A percentile compares a stretch with the other conserved stretches of the same genome.
Evolutionary conservation across 768 basidiomycete species (phyloP).

Genomic region (Amanita thiersii): DNA sequence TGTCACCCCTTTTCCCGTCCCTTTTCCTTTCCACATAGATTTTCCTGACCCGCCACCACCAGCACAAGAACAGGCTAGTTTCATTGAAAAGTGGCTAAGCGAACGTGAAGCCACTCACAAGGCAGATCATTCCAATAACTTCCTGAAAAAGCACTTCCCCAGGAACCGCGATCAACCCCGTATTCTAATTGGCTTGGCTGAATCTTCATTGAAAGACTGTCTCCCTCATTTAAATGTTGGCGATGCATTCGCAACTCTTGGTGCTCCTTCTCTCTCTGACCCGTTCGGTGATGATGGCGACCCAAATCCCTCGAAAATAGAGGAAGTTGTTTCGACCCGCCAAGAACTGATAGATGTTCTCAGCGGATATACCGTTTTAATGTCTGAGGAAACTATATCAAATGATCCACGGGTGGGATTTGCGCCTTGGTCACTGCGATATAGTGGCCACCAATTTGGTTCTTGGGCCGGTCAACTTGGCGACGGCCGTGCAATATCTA

Average conservation of each 20-base stretch:
- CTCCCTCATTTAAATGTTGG: constrained; percentile 84
- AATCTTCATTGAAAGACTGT: constrained; percentile 61
- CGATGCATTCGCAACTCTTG: constrained; percentile 65
- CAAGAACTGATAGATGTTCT: constrained; percentile 77
- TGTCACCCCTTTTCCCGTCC: constrained; percentile 71
- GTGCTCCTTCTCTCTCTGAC: constrained; percentile 45
- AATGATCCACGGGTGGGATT: constrained; percentile 24
- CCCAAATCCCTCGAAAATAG: constrained; percentile 18
- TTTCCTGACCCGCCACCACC: constrained; percentile 41
- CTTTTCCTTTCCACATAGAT: constrained; percentile 77
- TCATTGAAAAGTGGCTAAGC: constrained; percentile 74
- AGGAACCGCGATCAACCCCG: constrained; percentile 42
- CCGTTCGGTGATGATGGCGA: constrained; percentile 28
- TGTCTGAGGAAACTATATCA: constrained; percentile 26
- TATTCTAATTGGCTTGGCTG: constrained; percentile 67
- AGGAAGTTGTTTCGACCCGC: constrained; percentile 37
- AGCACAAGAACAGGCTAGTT: constrained; percentile 43
- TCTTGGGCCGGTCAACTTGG: constrained; percentile 92
- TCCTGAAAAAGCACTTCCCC: constrained; percentile 42
- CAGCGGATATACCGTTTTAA: constrained; percentile 67
- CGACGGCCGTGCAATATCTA: constrained; percentile 90
- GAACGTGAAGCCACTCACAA: constrained; percentile 49
- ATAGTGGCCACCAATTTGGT: constrained; percentile 90
- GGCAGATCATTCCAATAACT: constrained; percentile 13
- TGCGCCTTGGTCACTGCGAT: constrained; percentile 83